A percentile compares a stretch with the other conserved stretches of the same genome.
phyloP scores from a whole-genome alignment of 306 rosid genomes.

The Vigna mungo region DNA sequence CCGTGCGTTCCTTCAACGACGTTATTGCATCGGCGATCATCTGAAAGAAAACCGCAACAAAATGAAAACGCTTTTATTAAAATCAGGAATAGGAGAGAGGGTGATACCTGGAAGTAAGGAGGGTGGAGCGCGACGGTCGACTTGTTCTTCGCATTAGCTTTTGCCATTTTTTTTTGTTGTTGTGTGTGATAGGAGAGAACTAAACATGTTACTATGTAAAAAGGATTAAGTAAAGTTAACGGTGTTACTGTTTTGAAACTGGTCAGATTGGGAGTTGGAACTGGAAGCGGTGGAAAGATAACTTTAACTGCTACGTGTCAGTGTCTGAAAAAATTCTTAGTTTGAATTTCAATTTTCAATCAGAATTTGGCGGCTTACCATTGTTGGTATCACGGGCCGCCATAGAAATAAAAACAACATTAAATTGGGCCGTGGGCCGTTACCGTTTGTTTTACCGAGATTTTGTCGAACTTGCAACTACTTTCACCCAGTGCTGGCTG shows the following conservation, averaged over 20 bases:
- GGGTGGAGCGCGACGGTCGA: slow-evolving; percentile 37
- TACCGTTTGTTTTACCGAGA: not conserved
- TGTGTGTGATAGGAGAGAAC: too few species aligned
- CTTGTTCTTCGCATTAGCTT: slow-evolving; percentile 31
- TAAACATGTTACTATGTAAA: not conserved
- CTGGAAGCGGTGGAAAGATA: not conserved
- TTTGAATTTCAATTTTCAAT: slow-evolving; percentile 45
- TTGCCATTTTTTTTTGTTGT: slow-evolving; percentile 9
- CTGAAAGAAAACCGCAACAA: slow-evolving; percentile 20
- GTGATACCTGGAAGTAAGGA: slow-evolving; percentile 41
- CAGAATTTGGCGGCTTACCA: slow-evolving; percentile 40
- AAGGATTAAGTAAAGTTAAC: not conserved
- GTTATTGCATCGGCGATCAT: slow-evolving; percentile 47
- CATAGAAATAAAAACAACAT: not conserved
- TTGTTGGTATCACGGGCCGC: not conserved
- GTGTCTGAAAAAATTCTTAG: not conserved
- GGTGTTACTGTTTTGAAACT: not conserved
- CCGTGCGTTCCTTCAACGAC: slow-evolving; percentile 44
- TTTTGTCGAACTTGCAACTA: too few species aligned
- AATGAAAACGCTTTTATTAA: not conserved
- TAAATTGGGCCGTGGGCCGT: not conserved
- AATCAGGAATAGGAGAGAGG: not conserved
- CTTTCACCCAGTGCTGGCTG: too few species aligned
- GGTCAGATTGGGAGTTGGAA: too few species aligned
- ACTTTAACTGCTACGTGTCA: not conserved